Base-by-base conservation (phyloP, 805 yeast genomes). In the Cyberlindnera galapagoensis region DNA sequence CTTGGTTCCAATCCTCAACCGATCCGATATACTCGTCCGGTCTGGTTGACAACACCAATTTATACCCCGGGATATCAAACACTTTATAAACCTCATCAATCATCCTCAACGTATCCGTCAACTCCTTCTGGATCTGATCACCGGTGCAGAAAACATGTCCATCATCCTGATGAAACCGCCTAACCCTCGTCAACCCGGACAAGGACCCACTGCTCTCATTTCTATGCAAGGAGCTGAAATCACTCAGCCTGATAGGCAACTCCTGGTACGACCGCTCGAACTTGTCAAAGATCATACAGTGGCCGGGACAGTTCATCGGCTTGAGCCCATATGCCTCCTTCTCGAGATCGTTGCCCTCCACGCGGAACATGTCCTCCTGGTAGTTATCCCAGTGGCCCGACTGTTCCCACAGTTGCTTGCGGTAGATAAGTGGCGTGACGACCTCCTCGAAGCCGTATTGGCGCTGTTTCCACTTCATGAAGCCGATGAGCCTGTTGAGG, bases 301-400 rank as follows among this genome's bases (percentile, higher is more conserved):
- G 98, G 0, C 96, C 95, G 0, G 95, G 95, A 51, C 95, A 86
- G 57, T 85, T 85, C 95, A 86, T 81, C 7, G 98, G 98, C 51
- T 92, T 92, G 25, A 90, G 62, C 0, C 95, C 94, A 54, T 80
- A 90, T 11, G 60, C 67, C 28, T 69, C 72, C 24, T 62, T 60
- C 10, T 47, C 58, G 6, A 54, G 38, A 25, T 62, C 57, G 20
- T 50, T 67, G 2, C 88, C 82, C 36, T 72, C 79, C 2, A 88
- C 95, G 47, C 74, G 70, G 54, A 88, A 90, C 98, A 90, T 90
- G 56, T 90, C 97, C 23, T 84, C 90, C 46, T 84, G 74, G 54
- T 92, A 90, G 52, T 90, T 88, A 9, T 79, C 83, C 97, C 97
- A 90, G 59, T 92, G 98, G 1, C 97, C 97, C 9, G 94, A 81